Conservation (phyloP, 2,329 filamentous ascomycete species). For the Dendryphion nanum region DNA sequence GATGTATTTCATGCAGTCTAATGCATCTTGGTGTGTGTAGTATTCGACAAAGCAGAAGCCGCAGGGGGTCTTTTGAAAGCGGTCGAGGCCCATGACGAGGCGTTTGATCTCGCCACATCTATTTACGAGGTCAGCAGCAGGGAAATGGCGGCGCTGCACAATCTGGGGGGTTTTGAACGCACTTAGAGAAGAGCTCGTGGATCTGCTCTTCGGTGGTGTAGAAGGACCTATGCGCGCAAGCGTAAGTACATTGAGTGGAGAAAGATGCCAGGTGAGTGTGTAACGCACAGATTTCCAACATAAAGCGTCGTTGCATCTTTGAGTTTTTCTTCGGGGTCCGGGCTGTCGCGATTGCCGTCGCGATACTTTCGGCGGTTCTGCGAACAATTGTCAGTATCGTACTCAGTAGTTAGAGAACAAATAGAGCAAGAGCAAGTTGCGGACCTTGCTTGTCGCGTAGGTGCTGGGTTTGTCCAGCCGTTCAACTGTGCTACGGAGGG, state of each 20-base stretch:
- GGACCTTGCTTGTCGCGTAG: slow-evolving; percentile 82
- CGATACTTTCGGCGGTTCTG: slow-evolving; percentile 71
- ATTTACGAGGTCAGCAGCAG: slow-evolving; percentile 2
- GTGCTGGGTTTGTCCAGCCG: slow-evolving; percentile 91
- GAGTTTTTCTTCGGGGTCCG: slow-evolving; percentile 72
- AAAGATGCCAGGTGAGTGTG: neutral
- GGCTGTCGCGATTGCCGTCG: slow-evolving; percentile 57
- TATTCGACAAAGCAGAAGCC: slow-evolving; percentile 99
- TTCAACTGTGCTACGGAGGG: slow-evolving; percentile 67
- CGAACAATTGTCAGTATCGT: neutral
- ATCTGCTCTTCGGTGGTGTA: slow-evolving; percentile 99
- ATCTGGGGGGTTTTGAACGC: slow-evolving; percentile 15
- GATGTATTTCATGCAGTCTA: slow-evolving; percentile 98
- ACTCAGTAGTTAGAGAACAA: too few relatives aligned
- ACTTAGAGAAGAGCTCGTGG: slow-evolving; percentile 93
- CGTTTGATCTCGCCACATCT: slow-evolving; percentile 95
- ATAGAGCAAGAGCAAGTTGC: too few relatives aligned
- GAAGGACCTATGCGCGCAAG: slow-evolving; percentile 67
- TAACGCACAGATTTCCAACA: slow-evolving; percentile 80
- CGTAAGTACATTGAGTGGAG: slow-evolving; percentile 1
- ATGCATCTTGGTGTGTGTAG: slow-evolving; percentile 93
- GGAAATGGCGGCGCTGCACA: too few relatives aligned
- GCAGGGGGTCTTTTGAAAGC: slow-evolving; percentile 96
- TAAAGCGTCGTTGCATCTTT: slow-evolving; percentile 91
- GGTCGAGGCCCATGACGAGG: slow-evolving; percentile 94